Evolutionary conservation across 2,329 filamentous ascomycete genomes (phyloP).

Genomic region (Monosporascus sp.): DNA sequence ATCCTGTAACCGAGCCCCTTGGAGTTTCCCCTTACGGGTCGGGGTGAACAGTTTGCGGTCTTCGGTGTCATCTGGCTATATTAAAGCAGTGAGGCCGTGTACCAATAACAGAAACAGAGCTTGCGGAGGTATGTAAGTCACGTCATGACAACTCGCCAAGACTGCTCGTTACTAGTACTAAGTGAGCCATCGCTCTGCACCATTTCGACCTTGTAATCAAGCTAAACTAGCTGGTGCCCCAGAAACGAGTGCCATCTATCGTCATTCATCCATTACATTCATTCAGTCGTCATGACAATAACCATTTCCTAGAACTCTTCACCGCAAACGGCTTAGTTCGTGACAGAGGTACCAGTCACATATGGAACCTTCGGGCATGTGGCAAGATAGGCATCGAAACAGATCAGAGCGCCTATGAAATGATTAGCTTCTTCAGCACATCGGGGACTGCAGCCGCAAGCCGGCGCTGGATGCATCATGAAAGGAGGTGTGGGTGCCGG

Average conservation of each 20-base stretch:
- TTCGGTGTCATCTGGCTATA: no score
- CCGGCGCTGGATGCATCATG: neutral
- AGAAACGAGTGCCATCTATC: neutral
- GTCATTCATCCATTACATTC: neutral
- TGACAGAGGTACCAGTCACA: neutral
- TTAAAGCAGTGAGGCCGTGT: no score
- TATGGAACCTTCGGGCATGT: neutral
- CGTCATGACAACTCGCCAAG: neutral
- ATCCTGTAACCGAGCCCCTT: no score
- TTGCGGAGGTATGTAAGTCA: neutral
- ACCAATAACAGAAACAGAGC: neutral
- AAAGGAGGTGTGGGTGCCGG: no score
- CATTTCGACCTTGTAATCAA: neutral
- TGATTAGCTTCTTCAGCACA: neutral
- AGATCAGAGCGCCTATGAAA: neutral
- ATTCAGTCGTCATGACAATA: conserved; percentile 7
- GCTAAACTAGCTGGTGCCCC: neutral
- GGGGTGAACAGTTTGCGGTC: no score
- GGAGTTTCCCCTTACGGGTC: no score
- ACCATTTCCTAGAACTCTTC: neutral
- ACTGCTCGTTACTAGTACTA: neutral
- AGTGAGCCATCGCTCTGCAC: neutral
- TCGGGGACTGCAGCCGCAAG: neutral
- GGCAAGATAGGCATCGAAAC: conserved; percentile 1
- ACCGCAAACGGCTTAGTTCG: neutral